phyloP scores from a whole-genome alignment of 208 protist genomes.

The Plasmodiophora brassicae region DNA sequence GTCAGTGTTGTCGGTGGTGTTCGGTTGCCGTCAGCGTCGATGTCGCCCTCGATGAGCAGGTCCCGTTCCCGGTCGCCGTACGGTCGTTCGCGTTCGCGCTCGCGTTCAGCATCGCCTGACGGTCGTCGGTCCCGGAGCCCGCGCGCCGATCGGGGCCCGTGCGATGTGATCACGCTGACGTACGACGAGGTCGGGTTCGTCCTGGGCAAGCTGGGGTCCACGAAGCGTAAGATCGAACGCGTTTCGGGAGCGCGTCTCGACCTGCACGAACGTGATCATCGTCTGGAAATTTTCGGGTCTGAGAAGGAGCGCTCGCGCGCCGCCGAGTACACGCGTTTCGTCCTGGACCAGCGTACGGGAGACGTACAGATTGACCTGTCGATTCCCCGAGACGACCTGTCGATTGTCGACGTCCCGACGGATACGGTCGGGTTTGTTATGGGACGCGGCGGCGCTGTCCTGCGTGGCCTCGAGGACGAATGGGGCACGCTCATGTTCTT shows the following conservation, averaged over 20 bases:
- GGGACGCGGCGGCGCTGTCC: slow-evolving; percentile 39
- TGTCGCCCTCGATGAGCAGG: no score
- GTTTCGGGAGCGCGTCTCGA: slow-evolving; percentile 43
- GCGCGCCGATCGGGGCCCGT: not conserved
- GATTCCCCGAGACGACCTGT: slow-evolving; percentile 41
- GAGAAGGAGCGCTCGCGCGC: slow-evolving; percentile 19
- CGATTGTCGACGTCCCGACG: slow-evolving; percentile 35
- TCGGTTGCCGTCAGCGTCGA: no score
- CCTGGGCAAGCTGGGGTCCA: slow-evolving; percentile 43
- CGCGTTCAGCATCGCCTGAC: not conserved
- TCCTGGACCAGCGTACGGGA: slow-evolving; percentile 46
- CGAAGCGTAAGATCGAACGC: slow-evolving; percentile 49
- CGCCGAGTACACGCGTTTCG: slow-evolving; percentile 39
- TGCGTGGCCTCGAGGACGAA: slow-evolving; percentile 47
- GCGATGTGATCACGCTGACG: not conserved
- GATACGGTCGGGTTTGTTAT: slow-evolving; percentile 48
- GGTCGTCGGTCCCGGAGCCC: not conserved
- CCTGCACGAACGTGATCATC: slow-evolving; percentile 34
- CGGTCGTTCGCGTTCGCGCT: no score
- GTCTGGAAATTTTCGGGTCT: slow-evolving; percentile 42
- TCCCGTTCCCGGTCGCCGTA: not conserved
- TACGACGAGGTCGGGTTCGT: slow-evolving; percentile 40
- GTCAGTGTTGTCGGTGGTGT: no score
- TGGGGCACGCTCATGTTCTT: slow-evolving; percentile 54
- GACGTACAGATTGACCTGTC: slow-evolving; percentile 41